A percentile compares a stretch with the other conserved stretches of the same genome.
These are phyloP conservation scores for Antitrichia curtipendula DNA, from an alignment of 225 moss, liverwort and hornwort species.

Conservation along the genomic window DNA sequence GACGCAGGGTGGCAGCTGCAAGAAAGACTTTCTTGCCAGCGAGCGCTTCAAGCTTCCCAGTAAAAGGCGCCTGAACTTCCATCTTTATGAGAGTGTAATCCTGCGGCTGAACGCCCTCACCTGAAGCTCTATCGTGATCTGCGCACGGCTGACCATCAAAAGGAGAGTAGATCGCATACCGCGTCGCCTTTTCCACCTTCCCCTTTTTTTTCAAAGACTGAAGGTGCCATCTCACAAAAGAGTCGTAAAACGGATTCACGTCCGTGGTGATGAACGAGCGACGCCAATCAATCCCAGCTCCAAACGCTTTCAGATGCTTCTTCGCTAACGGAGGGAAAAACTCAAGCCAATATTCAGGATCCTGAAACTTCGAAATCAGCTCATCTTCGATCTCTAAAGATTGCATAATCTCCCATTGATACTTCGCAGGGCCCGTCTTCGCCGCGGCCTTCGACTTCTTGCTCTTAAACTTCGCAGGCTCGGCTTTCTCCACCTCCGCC, in stretches of 20 bases:
- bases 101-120: conserved; percentile 81
- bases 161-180: conserved; percentile 85
- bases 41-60: conserved; percentile 64
- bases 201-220: conserved; percentile 57
- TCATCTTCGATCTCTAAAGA: conserved; percentile 64
- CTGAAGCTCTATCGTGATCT: conserved; percentile 92
- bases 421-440: conserved; percentile 60
- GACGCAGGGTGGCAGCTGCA: conserved; percentile 89
- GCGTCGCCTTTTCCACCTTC: conserved; percentile 74
- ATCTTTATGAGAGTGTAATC: conserved; percentile 94
- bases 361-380: conserved; percentile 64
- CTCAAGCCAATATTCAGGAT: conserved; percentile 62
- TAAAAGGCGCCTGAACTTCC: conserved; percentile 71
- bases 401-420: conserved; percentile 97
- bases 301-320: conserved; percentile 71
- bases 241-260: conserved; percentile 83
- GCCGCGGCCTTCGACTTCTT: conserved; percentile 83
- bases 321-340: conserved; percentile 78
- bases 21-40: conserved; percentile 68
- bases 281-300: conserved; percentile 82
- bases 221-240: conserved; percentile 90
- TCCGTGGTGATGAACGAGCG: conserved; percentile 97
- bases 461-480: conserved; percentile 84
- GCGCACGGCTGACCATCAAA: conserved; percentile 94
- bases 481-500: conserved; percentile 37